Percentiles rank a stretch among this genome's conserved stretches.
These are phyloP conservation scores for Hypoxylon fuscum DNA, from an alignment of 495 filamentous ascomycete genomes.

Conservation along the genomic window DNA sequence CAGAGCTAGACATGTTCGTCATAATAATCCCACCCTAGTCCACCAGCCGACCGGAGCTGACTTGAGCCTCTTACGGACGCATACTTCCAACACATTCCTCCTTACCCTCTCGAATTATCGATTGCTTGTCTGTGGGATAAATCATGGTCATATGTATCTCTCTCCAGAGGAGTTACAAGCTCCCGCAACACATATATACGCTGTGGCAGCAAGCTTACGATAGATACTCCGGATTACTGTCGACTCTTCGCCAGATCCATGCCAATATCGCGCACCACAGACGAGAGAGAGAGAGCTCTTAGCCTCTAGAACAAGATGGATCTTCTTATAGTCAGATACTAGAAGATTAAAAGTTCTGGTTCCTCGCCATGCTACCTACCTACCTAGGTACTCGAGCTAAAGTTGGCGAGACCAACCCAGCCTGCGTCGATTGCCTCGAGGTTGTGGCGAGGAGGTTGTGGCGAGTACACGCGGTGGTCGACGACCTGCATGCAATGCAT, in stretches of 20 bases:
- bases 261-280: slow-evolving; percentile 12
- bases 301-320: background rate
- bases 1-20: slow-evolving; percentile 13
- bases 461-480: too few species aligned
- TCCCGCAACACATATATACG: background rate
- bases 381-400: background rate
- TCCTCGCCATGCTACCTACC: background rate
- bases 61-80: slow-evolving; percentile 14
- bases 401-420: background rate
- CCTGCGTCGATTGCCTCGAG: slow-evolving; percentile 2
- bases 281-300: background rate
- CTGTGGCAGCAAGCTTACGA: slow-evolving; percentile 12
- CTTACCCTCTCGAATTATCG: background rate
- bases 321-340: background rate
- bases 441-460: background rate
- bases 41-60: slow-evolving; percentile 23
- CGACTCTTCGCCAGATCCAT: background rate
- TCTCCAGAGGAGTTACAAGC: background rate
- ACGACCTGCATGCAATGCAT: background rate
- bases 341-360: background rate
- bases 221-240: slow-evolving; percentile 7
- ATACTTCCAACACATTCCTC: background rate
- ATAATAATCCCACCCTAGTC: slow-evolving; percentile 30
- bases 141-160: background rate
- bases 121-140: background rate